Base-by-base conservation (phyloP, 805 yeast species). In the Barnettozyma pratensis region DNA sequence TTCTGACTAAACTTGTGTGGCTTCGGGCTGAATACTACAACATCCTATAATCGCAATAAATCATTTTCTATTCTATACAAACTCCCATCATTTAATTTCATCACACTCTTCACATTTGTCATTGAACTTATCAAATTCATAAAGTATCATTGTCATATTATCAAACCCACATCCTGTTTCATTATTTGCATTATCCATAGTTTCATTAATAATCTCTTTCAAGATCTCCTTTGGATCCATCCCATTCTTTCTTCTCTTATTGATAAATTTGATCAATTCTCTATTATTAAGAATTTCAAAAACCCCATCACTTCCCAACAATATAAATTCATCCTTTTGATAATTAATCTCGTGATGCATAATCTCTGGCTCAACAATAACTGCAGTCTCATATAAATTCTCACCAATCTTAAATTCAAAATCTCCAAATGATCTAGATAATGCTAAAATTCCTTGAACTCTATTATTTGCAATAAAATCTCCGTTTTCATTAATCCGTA, bases 381-480 rank as follows among this genome's bases (percentile, higher is more conserved):
- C 94, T 56, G 85, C 85, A 45, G 85, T 82, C 60, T 86, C 92
- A 35, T 45, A 46, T 10, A 47, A 19, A 43, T 38, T 49, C 67
- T 64, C 49, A 60, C 58, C 53, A 5, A 39, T 35, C 19, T 78
- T 78, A 55, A 78, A 78, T 39, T 70, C 70, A 59, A 84, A 85
- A 66, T 85, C 91, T 30, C 90, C 88, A 65, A 92, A 87, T 48
- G 97, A 97, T 65, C 98, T 76, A 45, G 96, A 85, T 54, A 92
- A 74, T 0, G 98, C 98, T 66, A 92, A 76, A 55, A 90, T 88
- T 47, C 98, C 98, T 65, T 94, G 94, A 44, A 92, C 98, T 67
- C 99, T 79, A 47, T 96, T 96, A 65, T 83, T 78, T 41, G 88
- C 96, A 31, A 92, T 97, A 58, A 81, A 87, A 4, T 97, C 98